Percentiles rank a stretch among this genome's conserved stretches.
phyloP scores from a whole-genome alignment of 225 moss, liverwort and hornwort species.

The Rhytidiadelphus loreus region DNA sequence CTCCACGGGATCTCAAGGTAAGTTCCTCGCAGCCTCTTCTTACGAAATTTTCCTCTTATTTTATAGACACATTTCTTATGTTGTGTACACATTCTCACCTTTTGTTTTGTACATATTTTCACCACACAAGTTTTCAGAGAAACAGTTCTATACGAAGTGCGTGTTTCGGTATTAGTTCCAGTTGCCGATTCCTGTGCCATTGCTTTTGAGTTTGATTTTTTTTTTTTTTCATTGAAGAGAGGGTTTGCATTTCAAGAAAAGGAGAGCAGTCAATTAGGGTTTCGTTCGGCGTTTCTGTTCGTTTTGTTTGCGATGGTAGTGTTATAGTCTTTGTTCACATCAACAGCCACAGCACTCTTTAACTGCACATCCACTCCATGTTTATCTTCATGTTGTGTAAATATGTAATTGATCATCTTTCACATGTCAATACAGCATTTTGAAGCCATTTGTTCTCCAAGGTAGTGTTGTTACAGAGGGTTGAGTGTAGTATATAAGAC shows the following conservation, averaged over 20 bases:
- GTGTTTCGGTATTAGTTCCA: not conserved
- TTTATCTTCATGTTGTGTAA: not conserved
- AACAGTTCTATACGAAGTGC: not conserved
- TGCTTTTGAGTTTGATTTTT: not conserved
- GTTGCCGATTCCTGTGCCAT: not conserved
- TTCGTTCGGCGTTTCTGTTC: not conserved
- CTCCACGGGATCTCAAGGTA: slow-evolving; percentile 10
- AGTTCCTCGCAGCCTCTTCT: not conserved
- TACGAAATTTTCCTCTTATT: not conserved
- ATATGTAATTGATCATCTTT: not conserved
- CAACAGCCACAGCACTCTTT: not conserved
- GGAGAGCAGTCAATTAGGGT: not conserved
- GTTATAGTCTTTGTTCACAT: not conserved
- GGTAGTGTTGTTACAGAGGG: not conserved
- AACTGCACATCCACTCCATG: not conserved
- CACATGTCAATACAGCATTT: not conserved
- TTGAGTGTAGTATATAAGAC: not conserved
- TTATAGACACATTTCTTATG: not conserved
- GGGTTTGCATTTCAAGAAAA: not conserved
- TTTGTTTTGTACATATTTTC: not conserved
- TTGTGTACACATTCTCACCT: not conserved
- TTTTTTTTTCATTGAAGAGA: not conserved
- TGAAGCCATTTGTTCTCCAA: not conserved
- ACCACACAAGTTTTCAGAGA: not conserved
- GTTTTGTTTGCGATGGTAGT: not conserved